A percentile compares a stretch with the other conserved stretches of the same genome.
phyloP scores from a whole-genome alignment of 768 basidiomycete species.

The Cantharellus cinnabarinus region DNA sequence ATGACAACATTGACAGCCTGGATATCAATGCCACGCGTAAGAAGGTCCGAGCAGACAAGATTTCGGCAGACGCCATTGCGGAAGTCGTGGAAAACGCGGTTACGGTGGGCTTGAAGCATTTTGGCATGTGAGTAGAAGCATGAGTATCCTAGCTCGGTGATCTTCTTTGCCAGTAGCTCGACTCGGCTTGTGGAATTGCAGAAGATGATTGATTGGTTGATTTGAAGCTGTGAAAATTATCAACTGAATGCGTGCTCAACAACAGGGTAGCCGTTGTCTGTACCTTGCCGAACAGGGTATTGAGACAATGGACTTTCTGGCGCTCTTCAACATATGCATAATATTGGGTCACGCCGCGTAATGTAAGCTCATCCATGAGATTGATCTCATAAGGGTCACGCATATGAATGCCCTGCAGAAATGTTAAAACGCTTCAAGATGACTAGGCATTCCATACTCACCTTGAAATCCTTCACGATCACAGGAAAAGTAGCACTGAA shows the following conservation, averaged over 20 bases:
- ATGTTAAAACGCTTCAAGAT: not conserved
- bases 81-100: slow-evolving; percentile 99
- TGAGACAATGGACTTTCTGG: slow-evolving; percentile 98
- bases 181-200: slow-evolving; percentile 99
- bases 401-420: slow-evolving; percentile 81
- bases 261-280: slow-evolving; percentile 4
- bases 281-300: slow-evolving; percentile 97
- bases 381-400: slow-evolving; percentile 90
- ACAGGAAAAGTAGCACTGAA: slow-evolving; percentile 98
- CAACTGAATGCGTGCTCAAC: not conserved
- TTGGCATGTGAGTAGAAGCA: slow-evolving; percentile 99
- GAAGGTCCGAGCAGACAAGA: slow-evolving; percentile 88
- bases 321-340: slow-evolving; percentile 98
- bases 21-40: slow-evolving; percentile 98
- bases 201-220: slow-evolving; percentile 99
- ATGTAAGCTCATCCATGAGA: slow-evolving; percentile 98
- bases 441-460: slow-evolving; percentile 16
- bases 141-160: slow-evolving; percentile 96
- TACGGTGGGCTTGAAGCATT: slow-evolving; percentile 97
- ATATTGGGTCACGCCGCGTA: slow-evolving; percentile 97
- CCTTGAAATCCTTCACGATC: slow-evolving; percentile 99
- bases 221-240: slow-evolving; percentile 60
- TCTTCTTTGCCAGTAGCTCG: slow-evolving; percentile 97
- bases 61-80: slow-evolving; percentile 95
- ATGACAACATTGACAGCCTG: slow-evolving; percentile 99